Evolutionary conservation across 257 asterid species (phyloP).

Genomic region (Coffea eugenioides): DNA sequence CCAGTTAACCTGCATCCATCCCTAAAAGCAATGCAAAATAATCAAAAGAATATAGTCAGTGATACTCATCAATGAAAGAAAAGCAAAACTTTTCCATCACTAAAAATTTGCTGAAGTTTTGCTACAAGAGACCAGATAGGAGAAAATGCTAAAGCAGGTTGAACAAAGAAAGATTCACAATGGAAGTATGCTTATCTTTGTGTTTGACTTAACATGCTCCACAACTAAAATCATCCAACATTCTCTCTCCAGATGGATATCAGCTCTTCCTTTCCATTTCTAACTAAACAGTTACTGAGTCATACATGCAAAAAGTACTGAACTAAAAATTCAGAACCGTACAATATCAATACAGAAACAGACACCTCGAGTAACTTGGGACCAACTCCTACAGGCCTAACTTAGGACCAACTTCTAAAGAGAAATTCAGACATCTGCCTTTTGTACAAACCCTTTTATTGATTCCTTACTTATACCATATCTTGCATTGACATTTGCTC

Average conservation of each 20-base stretch:
- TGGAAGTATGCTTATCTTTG: background rate
- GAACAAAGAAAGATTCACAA: background rate
- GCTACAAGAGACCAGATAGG: background rate
- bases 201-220: background rate
- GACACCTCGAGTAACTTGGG: background rate
- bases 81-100: background rate
- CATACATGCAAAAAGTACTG: background rate
- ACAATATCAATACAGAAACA: background rate
- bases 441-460: background rate
- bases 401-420: background rate
- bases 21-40: slow-evolving; percentile 21
- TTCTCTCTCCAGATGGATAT: background rate
- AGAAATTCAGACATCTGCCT: background rate
- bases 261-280: background rate
- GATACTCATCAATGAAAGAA: background rate
- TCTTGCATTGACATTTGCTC: background rate
- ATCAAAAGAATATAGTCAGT: background rate
- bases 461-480: background rate
- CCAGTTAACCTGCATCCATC: slow-evolving; percentile 51
- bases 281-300: background rate
- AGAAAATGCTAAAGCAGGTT: background rate
- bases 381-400: background rate
- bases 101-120: background rate
- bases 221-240: background rate
- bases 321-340: too few species aligned